Conservation (phyloP, 1,139 yeast species). For the Sugiyamaella paludigena region DNA sequence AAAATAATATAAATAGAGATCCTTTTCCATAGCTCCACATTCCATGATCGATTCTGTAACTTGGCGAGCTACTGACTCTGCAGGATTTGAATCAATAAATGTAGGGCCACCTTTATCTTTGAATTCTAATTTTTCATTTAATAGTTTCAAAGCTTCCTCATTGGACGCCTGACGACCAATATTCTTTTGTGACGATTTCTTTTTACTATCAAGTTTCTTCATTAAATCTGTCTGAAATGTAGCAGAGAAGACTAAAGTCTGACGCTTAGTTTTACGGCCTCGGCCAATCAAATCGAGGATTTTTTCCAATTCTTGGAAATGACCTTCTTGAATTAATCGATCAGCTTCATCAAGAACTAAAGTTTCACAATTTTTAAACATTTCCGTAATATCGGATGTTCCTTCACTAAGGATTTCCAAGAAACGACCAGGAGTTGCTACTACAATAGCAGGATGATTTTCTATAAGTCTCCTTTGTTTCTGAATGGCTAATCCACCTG, state of each 20-base stretch:
- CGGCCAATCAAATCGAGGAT: constrained; percentile 55
- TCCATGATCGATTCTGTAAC: constrained; percentile 87
- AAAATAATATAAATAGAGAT: constrained; percentile 84
- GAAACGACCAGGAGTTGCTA: constrained; percentile 96
- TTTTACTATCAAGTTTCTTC: constrained; percentile 57
- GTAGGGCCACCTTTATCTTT: constrained; percentile 43
- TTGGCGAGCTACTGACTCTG: constrained; percentile 70
- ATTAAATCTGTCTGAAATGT: constrained; percentile 85
- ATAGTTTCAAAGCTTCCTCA: constrained; percentile 39
- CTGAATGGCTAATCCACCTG: constrained; percentile 93
- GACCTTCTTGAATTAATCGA: constrained; percentile 91
- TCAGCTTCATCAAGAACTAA: constrained; percentile 97
- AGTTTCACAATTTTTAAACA: constrained; percentile 62
- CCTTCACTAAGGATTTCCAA: constrained; percentile 69
- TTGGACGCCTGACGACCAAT: constrained; percentile 27
- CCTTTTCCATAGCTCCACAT: constrained; percentile 89
- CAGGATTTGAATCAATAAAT: constrained; percentile 84
- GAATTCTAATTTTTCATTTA: constrained; percentile 39
- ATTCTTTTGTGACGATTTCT: constrained; percentile 23
- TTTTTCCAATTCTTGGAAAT: constrained; percentile 87
- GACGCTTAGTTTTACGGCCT: constrained; percentile 58
- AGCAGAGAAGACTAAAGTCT: constrained; percentile 90
- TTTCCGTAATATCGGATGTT: constrained; percentile 42
- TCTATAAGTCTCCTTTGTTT: constrained; percentile 80
- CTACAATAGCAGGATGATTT: constrained; percentile 75